Conservation (phyloP, 169 alveolate species). For the Babesia microti region DNA sequence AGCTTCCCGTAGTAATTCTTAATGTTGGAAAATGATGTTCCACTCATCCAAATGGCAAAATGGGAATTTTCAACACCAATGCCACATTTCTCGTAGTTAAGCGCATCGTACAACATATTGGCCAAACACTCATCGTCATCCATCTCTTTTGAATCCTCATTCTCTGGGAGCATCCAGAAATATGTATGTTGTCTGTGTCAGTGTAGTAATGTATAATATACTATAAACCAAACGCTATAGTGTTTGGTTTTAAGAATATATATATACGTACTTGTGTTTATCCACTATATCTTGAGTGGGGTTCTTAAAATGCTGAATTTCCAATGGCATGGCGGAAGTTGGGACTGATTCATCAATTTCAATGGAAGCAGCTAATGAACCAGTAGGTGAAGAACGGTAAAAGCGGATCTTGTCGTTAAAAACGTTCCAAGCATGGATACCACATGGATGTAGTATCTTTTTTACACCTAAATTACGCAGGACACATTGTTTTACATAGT, state of each 20-base stretch:
- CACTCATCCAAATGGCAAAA: constrained; percentile 71
- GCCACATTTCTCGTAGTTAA: constrained; percentile 32
- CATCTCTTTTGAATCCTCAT: not conserved
- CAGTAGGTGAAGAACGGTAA: constrained; percentile 1
- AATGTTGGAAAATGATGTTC: constrained; percentile 60
- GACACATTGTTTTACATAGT: not conserved
- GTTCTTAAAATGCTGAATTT: constrained; percentile 4
- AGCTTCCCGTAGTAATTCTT: constrained; percentile 63
- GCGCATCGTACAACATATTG: constrained; percentile 1
- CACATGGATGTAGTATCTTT: constrained; percentile 54
- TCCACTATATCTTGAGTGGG: constrained; percentile 3
- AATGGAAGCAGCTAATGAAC: not conserved
- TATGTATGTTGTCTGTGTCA: constrained; percentile 3
- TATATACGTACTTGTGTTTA: constrained; percentile 8
- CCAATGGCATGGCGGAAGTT: constrained; percentile 6
- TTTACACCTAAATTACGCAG: constrained; percentile 19
- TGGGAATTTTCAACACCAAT: constrained; percentile 68
- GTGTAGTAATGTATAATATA: constrained; percentile 2
- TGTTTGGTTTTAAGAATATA: not conserved
- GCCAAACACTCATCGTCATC: not conserved
- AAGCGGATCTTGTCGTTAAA: constrained; percentile 44
- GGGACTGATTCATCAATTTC: constrained; percentile 13
- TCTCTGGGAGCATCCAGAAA: constrained; percentile 2
- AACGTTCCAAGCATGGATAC: constrained; percentile 45
- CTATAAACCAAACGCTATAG: not conserved